Conservation (phyloP, 495 filamentous ascomycete species). For the Recurvomyces mirabilis region DNA sequence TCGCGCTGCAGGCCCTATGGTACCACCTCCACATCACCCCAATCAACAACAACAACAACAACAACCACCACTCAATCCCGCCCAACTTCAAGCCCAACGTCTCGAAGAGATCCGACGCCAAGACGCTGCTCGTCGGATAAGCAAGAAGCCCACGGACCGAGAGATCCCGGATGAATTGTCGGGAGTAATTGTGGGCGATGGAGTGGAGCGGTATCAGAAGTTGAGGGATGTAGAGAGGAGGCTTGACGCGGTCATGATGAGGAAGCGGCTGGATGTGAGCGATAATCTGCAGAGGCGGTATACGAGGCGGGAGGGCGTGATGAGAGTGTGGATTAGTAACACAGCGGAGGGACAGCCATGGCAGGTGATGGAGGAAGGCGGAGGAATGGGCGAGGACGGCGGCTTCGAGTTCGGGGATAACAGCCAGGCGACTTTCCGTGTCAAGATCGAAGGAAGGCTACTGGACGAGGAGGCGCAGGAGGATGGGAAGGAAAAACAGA, state of each 20-base stretch:
- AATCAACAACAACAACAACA: neutral
- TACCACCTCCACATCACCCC: slow-evolving; percentile 7
- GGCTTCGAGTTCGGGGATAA: slow-evolving; percentile 68
- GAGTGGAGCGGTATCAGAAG: slow-evolving; percentile 67
- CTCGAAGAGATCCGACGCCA: slow-evolving; percentile 42
- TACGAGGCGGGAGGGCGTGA: slow-evolving; percentile 36
- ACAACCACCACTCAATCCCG: slow-evolving; percentile 1
- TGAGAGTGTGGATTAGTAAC: slow-evolving; percentile 93
- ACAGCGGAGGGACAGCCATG: slow-evolving; percentile 89
- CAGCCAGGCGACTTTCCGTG: slow-evolving; percentile 62
- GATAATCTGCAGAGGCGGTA: slow-evolving; percentile 69
- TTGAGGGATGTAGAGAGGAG: slow-evolving; percentile 79
- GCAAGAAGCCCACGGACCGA: slow-evolving; percentile 84
- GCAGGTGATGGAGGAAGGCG: slow-evolving; percentile 44
- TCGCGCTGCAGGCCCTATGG: slow-evolving; percentile 29
- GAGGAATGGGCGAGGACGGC: slow-evolving; percentile 44
- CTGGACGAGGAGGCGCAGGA: slow-evolving; percentile 55
- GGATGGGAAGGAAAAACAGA: slow-evolving; percentile 50
- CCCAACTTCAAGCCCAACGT: slow-evolving; percentile 32
- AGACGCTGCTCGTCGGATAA: slow-evolving; percentile 62
- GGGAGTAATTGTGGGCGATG: slow-evolving; percentile 65
- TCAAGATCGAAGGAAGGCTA: slow-evolving; percentile 88
- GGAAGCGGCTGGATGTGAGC: slow-evolving; percentile 81
- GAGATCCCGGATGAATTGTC: slow-evolving; percentile 77
- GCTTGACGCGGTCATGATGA: slow-evolving; percentile 86